Evolutionary conservation across 78 protist species (phyloP).

Genomic region (Parvularia atlantis): DNA sequence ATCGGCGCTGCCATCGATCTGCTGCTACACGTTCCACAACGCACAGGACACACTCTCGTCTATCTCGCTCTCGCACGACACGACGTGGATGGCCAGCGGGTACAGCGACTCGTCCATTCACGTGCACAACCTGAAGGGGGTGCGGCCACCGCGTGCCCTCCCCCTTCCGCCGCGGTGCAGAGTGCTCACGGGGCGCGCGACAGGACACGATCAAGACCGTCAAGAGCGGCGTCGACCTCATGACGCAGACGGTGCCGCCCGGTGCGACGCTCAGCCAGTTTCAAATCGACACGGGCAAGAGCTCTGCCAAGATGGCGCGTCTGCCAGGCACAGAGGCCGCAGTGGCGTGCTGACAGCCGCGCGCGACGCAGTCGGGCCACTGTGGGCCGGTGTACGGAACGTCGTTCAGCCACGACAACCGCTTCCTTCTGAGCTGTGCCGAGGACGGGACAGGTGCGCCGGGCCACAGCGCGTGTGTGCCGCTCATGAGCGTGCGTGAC

Average conservation of each 20-base stretch:
- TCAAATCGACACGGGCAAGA: too few relatives aligned
- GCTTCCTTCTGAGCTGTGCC: conserved; percentile 47
- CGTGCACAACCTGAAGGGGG: conserved; percentile 50
- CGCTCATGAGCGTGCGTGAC: neutral
- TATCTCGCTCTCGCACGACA: conserved; percentile 33
- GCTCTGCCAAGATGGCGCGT: too few relatives aligned
- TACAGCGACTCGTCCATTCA: conserved; percentile 47
- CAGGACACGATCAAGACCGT: neutral
- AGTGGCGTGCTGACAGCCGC: too few relatives aligned
- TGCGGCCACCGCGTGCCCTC: too few relatives aligned
- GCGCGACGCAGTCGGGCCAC: conserved; percentile 59
- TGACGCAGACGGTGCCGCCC: too few relatives aligned
- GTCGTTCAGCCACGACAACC: conserved; percentile 42
- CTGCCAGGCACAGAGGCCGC: too few relatives aligned
- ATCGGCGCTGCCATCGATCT: conserved; percentile 51
- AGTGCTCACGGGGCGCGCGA: too few relatives aligned
- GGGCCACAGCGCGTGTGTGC: neutral
- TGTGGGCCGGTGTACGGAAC: conserved; percentile 58
- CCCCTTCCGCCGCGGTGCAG: too few relatives aligned
- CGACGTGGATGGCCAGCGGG: conserved; percentile 37
- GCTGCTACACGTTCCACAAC: conserved; percentile 67
- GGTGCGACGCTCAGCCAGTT: too few relatives aligned
- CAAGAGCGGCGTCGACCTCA: neutral
- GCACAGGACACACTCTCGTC: conserved; percentile 36
- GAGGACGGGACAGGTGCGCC: conserved; percentile 40